A percentile compares a stretch with the other conserved stretches of the same genome.
phyloP scores from a whole-genome alignment of 129 eudicot species.

The Logfia minima region DNA sequence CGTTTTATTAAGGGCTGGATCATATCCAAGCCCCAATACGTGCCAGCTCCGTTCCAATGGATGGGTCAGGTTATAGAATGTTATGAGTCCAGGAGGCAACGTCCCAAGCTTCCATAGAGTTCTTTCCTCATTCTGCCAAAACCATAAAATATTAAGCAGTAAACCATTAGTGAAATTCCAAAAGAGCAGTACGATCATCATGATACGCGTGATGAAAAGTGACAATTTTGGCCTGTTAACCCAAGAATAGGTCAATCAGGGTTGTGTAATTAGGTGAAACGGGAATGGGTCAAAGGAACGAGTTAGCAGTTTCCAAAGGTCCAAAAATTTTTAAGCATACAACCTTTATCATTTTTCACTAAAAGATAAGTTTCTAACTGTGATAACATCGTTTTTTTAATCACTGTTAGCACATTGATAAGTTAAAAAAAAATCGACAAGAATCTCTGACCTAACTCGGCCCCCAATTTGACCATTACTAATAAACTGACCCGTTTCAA shows the following conservation, averaged over 20 bases:
- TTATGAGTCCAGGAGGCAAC: conserved; percentile 91
- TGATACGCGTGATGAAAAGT: background rate
- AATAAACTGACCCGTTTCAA: background rate
- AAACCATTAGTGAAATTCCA: background rate
- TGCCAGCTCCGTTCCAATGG: conserved; percentile 93
- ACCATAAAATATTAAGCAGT: conserved; percentile 18
- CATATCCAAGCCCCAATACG: conserved; percentile 92
- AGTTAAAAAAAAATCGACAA: background rate
- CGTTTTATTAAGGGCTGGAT: conserved; percentile 92
- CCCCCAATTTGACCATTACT: background rate
- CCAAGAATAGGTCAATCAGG: background rate
- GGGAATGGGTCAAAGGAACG: background rate
- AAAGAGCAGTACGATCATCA: background rate
- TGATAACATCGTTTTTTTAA: background rate
- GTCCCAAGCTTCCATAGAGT: conserved; percentile 99
- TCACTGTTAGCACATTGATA: background rate
- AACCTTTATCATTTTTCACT: background rate
- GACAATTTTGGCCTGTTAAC: background rate
- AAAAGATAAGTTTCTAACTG: background rate
- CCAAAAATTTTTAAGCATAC: background rate
- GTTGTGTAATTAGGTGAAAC: background rate
- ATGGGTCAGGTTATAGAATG: conserved; percentile 88
- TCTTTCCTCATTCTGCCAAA: conserved; percentile 86
- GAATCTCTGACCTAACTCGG: conserved; percentile 1
- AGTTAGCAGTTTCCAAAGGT: background rate